A percentile compares a stretch with the other conserved stretches of the same genome.
phyloP scores from a whole-genome alignment of 257 asterid genomes.

The Solanum etuberosum region DNA sequence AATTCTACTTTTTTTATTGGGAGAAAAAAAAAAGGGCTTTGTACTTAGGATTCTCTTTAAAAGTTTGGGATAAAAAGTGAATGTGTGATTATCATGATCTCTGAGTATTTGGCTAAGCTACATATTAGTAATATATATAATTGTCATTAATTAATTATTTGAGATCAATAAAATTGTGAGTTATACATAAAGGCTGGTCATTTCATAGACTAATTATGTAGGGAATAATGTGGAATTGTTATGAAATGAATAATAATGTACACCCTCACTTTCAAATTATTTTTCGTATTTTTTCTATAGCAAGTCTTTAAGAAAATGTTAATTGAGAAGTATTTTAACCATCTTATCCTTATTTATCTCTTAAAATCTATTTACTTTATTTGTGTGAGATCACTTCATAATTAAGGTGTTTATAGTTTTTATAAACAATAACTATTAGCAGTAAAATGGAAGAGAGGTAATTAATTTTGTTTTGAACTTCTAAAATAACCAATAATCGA shows the following conservation, averaged over 20 bases:
- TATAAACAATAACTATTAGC: neutral
- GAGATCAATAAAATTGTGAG: neutral
- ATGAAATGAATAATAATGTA: neutral
- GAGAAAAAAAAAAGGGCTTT: slow-evolving; percentile 13
- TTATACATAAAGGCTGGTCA: neutral
- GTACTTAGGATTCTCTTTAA: slow-evolving; percentile 47
- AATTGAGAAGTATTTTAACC: neutral
- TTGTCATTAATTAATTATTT: neutral
- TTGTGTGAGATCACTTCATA: neutral
- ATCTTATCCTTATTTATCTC: neutral
- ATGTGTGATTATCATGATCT: neutral
- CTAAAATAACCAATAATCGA: too few relatives aligned
- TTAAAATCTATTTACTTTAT: too few relatives aligned
- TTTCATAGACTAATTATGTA: neutral
- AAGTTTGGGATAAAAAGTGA: neutral
- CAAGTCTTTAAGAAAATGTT: neutral
- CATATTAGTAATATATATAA: neutral
- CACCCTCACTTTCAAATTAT: too few relatives aligned
- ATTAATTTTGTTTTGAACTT: too few relatives aligned
- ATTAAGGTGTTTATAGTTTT: neutral
- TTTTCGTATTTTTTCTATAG: too few relatives aligned
- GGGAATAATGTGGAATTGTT: neutral
- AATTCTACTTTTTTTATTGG: slow-evolving; percentile 16
- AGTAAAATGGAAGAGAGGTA: too few relatives aligned
- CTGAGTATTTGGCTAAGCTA: neutral